Evolutionary conservation across 208 protist species (phyloP).

Genomic region (Blechomonas ayalai): DNA sequence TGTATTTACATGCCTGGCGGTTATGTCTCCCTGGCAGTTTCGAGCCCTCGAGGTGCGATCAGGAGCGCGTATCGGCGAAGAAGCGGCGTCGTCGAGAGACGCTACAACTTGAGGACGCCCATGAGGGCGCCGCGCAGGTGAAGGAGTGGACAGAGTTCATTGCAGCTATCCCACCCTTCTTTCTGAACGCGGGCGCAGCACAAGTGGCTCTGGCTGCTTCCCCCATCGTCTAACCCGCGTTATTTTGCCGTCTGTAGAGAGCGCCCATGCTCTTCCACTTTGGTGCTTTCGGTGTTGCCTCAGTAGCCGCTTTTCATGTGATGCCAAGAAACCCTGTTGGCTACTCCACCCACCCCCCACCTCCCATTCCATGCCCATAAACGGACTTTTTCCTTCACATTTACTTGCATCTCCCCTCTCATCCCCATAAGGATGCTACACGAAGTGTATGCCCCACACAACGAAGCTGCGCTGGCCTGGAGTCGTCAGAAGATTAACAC

Average conservation of each 20-base stretch:
- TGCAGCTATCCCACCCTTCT: not conserved
- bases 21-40: slow-evolving; percentile 30
- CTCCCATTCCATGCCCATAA: no score
- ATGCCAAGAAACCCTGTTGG: no score
- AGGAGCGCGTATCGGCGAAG: slow-evolving; percentile 35
- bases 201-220: no score
- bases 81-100: slow-evolving; percentile 50
- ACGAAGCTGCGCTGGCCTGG: slow-evolving; percentile 46
- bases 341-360: no score
- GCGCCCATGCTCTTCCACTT: no score
- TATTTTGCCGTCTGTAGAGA: no score
- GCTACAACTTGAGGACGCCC: slow-evolving; percentile 17
- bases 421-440: slow-evolving; percentile 35
- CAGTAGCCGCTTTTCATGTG: no score
- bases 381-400: not conserved
- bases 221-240: no score
- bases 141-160: slow-evolving; percentile 38
- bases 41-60: slow-evolving; percentile 9
- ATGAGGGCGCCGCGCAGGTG: slow-evolving; percentile 1
- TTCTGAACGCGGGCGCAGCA: no score
- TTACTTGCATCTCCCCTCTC: not conserved
- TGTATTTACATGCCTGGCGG: slow-evolving; percentile 77
- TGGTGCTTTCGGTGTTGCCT: no score
- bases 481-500: slow-evolving; percentile 58
- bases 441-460: slow-evolving; percentile 55